These are phyloP conservation scores for Hyphodiscus hymeniophilus DNA, from an alignment of 495 filamentous ascomycete species.

Conservation along the genomic window DNA sequence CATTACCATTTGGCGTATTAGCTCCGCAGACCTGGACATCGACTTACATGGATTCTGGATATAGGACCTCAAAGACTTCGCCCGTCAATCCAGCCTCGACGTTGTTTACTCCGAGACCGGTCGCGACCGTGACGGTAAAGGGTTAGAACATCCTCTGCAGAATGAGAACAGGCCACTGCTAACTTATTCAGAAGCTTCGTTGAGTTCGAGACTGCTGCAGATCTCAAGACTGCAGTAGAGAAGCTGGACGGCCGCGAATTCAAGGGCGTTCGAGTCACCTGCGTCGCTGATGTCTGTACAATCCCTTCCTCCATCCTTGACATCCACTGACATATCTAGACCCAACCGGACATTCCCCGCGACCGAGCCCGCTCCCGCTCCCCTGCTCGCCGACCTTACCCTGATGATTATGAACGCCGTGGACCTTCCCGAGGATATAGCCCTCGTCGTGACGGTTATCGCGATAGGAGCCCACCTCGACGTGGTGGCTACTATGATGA, in stretches of 20 bases:
- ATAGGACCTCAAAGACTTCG: slow-evolving; percentile 99
- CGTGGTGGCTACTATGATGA: slow-evolving; percentile 83
- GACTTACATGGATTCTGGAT: slow-evolving; percentile 53
- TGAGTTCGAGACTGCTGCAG: slow-evolving; percentile 88
- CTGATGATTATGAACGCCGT: slow-evolving; percentile 72
- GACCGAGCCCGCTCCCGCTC: slow-evolving; percentile 73
- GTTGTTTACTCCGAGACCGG: slow-evolving; percentile 97
- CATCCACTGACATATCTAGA: slow-evolving; percentile 21
- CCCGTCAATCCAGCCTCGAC: slow-evolving; percentile 90
- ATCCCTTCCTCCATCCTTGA: background rate
- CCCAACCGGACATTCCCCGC: slow-evolving; percentile 59
- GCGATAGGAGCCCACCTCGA: slow-evolving; percentile 71
- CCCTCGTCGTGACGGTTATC: slow-evolving; percentile 65
- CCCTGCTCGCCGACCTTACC: slow-evolving; percentile 59
- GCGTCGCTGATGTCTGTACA: slow-evolving; percentile 70
- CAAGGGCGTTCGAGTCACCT: slow-evolving; percentile 76
- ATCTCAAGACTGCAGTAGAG: slow-evolving; percentile 83
- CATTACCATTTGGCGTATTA: slow-evolving; percentile 19
- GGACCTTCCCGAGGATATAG: slow-evolving; percentile 74
- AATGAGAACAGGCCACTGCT: slow-evolving; percentile 13
- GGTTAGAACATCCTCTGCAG: slow-evolving; percentile 49
- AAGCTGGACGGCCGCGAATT: slow-evolving; percentile 89
- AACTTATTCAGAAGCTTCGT: slow-evolving; percentile 63
- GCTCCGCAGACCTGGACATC: slow-evolving; percentile 33
- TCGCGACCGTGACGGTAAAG: slow-evolving; percentile 86